phyloP scores from a whole-genome alignment of 352 stramenopile species.

The Thalassiosira pacifica region DNA sequence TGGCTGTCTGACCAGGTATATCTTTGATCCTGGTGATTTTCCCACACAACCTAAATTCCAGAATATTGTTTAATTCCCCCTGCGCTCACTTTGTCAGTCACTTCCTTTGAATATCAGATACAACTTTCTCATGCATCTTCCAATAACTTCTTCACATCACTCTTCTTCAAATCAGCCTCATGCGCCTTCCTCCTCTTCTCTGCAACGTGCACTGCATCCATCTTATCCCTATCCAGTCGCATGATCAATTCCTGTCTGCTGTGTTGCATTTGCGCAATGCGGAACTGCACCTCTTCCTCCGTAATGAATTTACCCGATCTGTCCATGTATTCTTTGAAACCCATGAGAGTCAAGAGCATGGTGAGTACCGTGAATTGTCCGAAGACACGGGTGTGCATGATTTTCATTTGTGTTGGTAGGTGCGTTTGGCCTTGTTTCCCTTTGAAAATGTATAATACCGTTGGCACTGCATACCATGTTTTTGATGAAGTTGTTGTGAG shows the following conservation, averaged over 20 bases:
- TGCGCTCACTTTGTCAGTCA: no score
- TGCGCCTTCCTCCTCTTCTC: conserved; percentile 54
- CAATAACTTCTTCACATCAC: conserved; percentile 22
- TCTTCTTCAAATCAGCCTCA: conserved; percentile 52
- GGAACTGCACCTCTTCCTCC: conserved; percentile 56
- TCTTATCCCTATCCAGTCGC: conserved; percentile 57
- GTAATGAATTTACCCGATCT: conserved; percentile 70
- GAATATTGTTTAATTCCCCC: no score
- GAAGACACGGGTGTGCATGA: conserved; percentile 75
- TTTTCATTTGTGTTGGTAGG: conserved; percentile 65
- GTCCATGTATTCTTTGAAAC: conserved; percentile 76
- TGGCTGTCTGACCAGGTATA: no score
- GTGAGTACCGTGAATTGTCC: conserved; percentile 68
- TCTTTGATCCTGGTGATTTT: no score
- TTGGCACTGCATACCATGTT: conserved; percentile 41
- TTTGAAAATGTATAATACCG: conserved; percentile 70
- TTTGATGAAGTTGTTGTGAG: neutral
- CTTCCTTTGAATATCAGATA: no score
- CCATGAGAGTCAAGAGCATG: conserved; percentile 67
- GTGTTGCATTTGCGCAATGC: conserved; percentile 65
- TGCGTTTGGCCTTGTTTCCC: conserved; percentile 59
- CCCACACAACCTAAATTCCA: no score
- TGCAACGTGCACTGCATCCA: conserved; percentile 32
- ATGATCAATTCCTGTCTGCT: conserved; percentile 55
- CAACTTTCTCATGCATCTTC: conserved; percentile 17